A percentile compares a stretch with the other conserved stretches of the same genome.
phyloP scores from a whole-genome alignment of 2,329 filamentous ascomycete species.

The Colletotrichum eremochloae region DNA sequence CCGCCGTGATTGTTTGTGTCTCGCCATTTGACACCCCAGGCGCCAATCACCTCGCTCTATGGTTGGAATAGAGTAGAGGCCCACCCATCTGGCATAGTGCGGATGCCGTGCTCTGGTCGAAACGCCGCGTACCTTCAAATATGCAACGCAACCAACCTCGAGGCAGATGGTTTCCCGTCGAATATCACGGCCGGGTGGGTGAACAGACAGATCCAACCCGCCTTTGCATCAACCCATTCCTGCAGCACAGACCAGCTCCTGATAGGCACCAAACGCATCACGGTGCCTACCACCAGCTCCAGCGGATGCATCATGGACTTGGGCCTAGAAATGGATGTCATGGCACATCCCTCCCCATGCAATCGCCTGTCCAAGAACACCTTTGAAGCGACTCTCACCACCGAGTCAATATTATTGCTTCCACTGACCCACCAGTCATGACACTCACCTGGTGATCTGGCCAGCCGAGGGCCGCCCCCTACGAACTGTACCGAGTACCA shows the following conservation, averaged over 20 bases:
- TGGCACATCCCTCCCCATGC: slow-evolving; percentile 7
- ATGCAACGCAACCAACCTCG: not conserved
- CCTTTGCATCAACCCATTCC: not conserved
- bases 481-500: not conserved
- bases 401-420: slow-evolving; percentile 29
- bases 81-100: not conserved
- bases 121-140: slow-evolving; percentile 13
- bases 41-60: not conserved
- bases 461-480: slow-evolving; percentile 12
- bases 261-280: not conserved
- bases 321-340: slow-evolving; percentile 28
- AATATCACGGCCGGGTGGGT: not conserved
- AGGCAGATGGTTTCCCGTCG: not conserved
- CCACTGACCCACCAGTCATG: slow-evolving; percentile 9
- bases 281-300: not conserved
- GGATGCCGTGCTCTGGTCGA: not conserved
- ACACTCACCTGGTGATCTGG: not conserved
- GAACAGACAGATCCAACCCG: not conserved
- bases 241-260: slow-evolving; percentile 1
- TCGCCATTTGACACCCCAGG: slow-evolving; percentile 17
- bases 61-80: not conserved
- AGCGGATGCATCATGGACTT: not conserved
- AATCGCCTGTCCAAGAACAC: slow-evolving; percentile 9
- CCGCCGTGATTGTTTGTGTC: not conserved
- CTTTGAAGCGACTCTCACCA: slow-evolving; percentile 18